Evolutionary conservation across 208 protist genomes (phyloP), one percentile per base, ranked within the genome.

Genomic region (Vickermania spadyakhi): DNA sequence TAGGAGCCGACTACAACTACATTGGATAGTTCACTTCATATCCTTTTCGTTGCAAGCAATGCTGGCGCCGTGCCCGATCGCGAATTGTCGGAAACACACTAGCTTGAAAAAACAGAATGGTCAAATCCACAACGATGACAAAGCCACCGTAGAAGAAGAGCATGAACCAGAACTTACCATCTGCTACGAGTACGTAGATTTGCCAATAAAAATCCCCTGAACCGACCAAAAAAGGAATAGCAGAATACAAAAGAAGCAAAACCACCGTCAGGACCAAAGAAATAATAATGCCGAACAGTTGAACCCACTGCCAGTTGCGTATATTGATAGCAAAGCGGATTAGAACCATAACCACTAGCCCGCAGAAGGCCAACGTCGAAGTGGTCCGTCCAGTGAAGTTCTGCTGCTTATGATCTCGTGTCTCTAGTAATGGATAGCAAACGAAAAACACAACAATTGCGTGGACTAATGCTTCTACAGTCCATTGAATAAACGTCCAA

Each of bases 151-250:
- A 81, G 49, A 94, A 56, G 30, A 93, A 28, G 30, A 86, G 14
- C 53, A 84, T 91, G 4, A 89, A 62, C 83, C 87, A 96, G 60
- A 88, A 93, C 62, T 89, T 84, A 0, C 41, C 70, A 13, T 61
- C 78, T 1, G 61, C 30, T 65, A 84, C 77, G 13, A 94, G 49
- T 26, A 79, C 60, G 68, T 76, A 84, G 21, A 81, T 76, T 26
- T 86, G 72, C 57, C 71, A 94, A 71, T 94, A 94, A 21, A 94
- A 79, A 21, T 50, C 62, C 5, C 60, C 72, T 21, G 75, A 69
- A 7, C 75, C 69, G 28, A 91, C 70, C 1, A 87, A 28, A 0
- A 64, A 73, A 2, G 79, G 73, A 26, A 94, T 77, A 45, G 58
- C 21, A 0, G 77, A 83, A 69, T 93, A 94, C 3, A 84, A 26